phyloP scores from a whole-genome alignment of 2,329 filamentous ascomycete genomes.

The Clarireedia paspali region DNA sequence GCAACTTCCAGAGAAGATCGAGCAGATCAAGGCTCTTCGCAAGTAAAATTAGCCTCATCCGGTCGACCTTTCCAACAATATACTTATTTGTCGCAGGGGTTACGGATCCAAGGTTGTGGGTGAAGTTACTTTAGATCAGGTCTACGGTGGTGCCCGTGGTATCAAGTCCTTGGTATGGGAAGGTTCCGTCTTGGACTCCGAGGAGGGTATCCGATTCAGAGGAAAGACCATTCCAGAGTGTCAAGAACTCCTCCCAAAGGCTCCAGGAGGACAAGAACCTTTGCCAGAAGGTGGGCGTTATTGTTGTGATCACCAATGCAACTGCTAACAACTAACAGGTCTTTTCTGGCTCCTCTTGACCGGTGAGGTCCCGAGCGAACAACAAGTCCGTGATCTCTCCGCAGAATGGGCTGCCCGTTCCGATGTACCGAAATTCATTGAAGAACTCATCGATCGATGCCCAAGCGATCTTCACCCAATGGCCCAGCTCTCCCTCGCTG shows the following conservation, averaged over 20 bases:
- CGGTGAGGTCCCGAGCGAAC: slow-evolving; percentile 93
- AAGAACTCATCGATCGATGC: slow-evolving; percentile 99
- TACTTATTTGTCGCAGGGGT: slow-evolving; percentile 52
- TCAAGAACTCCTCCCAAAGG: slow-evolving; percentile 95
- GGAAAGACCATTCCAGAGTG: slow-evolving; percentile 99
- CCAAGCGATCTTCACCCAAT: slow-evolving; percentile 98
- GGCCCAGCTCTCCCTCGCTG: slow-evolving; percentile 97
- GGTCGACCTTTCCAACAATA: not conserved
- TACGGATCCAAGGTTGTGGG: slow-evolving; percentile 92
- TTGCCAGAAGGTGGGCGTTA: slow-evolving; percentile 70
- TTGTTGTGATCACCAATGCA: not conserved
- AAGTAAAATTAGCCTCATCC: slow-evolving; percentile 55
- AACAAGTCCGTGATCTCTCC: slow-evolving; percentile 96
- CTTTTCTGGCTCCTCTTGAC: slow-evolving; percentile 99
- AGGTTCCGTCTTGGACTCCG: slow-evolving; percentile 91
- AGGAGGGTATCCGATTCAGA: slow-evolving; percentile 99
- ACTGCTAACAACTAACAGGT: slow-evolving; percentile 40
- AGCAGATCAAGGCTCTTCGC: slow-evolving; percentile 97
- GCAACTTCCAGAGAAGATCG: slow-evolving; percentile 90
- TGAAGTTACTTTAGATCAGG: slow-evolving; percentile 98
- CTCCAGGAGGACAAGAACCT: slow-evolving; percentile 91
- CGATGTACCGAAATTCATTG: slow-evolving; percentile 94
- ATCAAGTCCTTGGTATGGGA: slow-evolving; percentile 99
- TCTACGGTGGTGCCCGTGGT: slow-evolving; percentile 97
- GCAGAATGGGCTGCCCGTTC: slow-evolving; percentile 98